Evolutionary conservation across 1,284 basidiomycete genomes (phyloP), one percentile per base, ranked within the genome.

Genomic region (Anthracocystis setariae): DNA sequence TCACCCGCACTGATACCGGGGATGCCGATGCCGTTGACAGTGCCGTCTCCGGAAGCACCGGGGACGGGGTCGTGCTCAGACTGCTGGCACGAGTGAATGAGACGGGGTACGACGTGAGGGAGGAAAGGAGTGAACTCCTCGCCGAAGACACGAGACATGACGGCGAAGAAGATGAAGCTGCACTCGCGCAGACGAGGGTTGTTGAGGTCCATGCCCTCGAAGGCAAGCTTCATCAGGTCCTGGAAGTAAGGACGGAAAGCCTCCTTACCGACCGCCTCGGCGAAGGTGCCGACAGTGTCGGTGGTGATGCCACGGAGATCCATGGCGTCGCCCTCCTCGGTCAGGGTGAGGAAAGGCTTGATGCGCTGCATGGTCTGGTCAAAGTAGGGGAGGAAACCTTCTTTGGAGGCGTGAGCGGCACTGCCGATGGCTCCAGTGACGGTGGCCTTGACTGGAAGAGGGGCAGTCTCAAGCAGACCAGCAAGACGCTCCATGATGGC

Each of bases 371-470:
- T 95, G 57, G 92, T 94, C 44, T 91, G 90, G 77, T 91, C 88
- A 86, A 99, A 98, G 88, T 98, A 98, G 3, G 94, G 94, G 51
- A 91, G 84, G 87, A 99, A 98, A 73, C 90, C 89, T 46, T 88
- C 89, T 84, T 93, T 93, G 55, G 95, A 93, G n/a, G 96, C 95
- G 84, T 98, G 95, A 2, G 96, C 95, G 24, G 96, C 95, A 76
- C 92, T 94, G 43, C 96, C 96, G 79, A 99, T 98, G 25, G 96
- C 96, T 24, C 96, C 96, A 46, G 93, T 95, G 78, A 98, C 93
- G 71, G 98, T 94, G 42, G 93, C 88, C 86, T 98, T 97, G 84
- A 98, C 90, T 35, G 90, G 83, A 64, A 92, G 84, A 24, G 93
- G 90, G 3, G 93, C 94, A 23, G 88, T 90, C 78, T 94, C 92